Base-by-base conservation (phyloP, 2,329 filamentous ascomycete species). In the Fusarium longipes region DNA sequence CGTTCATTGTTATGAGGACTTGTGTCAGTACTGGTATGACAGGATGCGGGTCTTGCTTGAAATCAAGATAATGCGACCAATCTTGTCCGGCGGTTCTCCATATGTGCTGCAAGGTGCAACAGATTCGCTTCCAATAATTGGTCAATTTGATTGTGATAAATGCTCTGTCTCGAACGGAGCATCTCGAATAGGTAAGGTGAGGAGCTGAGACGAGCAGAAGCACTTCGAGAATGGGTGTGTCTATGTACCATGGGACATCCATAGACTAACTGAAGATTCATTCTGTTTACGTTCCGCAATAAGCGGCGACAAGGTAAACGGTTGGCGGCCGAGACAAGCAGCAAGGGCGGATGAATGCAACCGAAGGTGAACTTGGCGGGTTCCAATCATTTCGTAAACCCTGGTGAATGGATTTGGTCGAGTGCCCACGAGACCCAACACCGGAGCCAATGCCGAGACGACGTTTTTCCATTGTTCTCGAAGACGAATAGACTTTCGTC, bases 341-440 rank as follows among this genome's bases (percentile, higher is more conserved):
- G 42, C 36, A 52, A 51, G 44, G 52, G 36, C 38, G 45, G 60
- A 48, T 68, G 51, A 42, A 50, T 50, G 59, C 25, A 59, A 52
- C 45, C 65, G 64, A 51, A 39, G 44, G 43, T 60, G 58, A 67
- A 57, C 55, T 67, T 67, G 71, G 49, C 36, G 39, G 57, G 42
- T 47, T 66, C 58, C 59, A 44, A 48, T 58, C 56, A 45, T 59
- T 57, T 27, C 24, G 38, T 57, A 32, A 61, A 64, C 50, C 59
- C 45, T 57, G 38, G 29, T 30, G 18, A 32, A 20, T 18, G 17
- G 15, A 42, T 49, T 43, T 30, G 30, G 48, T 30, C 40, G 42
- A 27, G 24, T 44, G n/a, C 48, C 32, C 35, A 33, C 35, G 32
- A 56, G 33, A 38, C 35, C 49, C 49, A 48, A 24, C 30, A 10